A percentile compares a stretch with the other conserved stretches of the same genome.
Evolutionary conservation across 345 rosid genomes (phyloP).

Genomic region (Leavenworthia alabamica): DNA sequence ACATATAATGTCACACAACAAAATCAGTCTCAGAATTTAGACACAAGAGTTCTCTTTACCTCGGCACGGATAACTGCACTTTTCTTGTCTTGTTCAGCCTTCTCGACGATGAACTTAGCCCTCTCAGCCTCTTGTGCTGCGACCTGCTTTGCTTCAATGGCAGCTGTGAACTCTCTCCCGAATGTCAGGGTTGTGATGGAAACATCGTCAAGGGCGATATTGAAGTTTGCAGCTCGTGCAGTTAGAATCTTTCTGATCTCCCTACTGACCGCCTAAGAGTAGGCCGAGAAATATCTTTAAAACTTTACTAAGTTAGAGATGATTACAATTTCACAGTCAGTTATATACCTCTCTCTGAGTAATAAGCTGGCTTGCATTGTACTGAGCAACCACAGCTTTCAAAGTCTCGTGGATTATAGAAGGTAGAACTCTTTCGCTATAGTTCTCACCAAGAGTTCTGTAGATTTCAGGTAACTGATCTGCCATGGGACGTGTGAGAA

Average conservation of each 20-base stretch:
- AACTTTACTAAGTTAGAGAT: neutral
- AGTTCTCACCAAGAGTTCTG: slow-evolving; percentile 71
- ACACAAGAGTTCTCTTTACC: slow-evolving; percentile 32
- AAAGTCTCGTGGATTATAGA: slow-evolving; percentile 80
- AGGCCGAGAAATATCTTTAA: neutral
- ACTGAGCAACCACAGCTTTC: slow-evolving; percentile 89
- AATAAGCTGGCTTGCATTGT: slow-evolving; percentile 91
- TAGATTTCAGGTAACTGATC: slow-evolving; percentile 64
- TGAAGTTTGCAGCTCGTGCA: slow-evolving; percentile 61
- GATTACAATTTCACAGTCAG: neutral
- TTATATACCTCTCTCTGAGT: slow-evolving; percentile 79
- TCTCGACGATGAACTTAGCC: slow-evolving; percentile 90
- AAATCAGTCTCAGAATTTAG: neutral
- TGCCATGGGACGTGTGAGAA: slow-evolving; percentile 78
- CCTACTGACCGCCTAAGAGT: slow-evolving; percentile 59
- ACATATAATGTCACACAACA: slow-evolving; percentile 3
- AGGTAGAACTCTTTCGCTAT: slow-evolving; percentile 76
- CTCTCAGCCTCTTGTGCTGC: slow-evolving; percentile 96
- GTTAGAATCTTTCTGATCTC: slow-evolving; percentile 82
- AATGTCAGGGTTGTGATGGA: slow-evolving; percentile 82
- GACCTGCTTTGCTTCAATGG: slow-evolving; percentile 90
- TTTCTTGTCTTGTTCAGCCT: slow-evolving; percentile 89
- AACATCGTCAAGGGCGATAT: slow-evolving; percentile 81
- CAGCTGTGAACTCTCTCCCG: slow-evolving; percentile 91
- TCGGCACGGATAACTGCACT: slow-evolving; percentile 89